A percentile compares a stretch with the other conserved stretches of the same genome.
Conservation (phyloP, 345 rosid species). For the Iberis pinnata region DNA sequence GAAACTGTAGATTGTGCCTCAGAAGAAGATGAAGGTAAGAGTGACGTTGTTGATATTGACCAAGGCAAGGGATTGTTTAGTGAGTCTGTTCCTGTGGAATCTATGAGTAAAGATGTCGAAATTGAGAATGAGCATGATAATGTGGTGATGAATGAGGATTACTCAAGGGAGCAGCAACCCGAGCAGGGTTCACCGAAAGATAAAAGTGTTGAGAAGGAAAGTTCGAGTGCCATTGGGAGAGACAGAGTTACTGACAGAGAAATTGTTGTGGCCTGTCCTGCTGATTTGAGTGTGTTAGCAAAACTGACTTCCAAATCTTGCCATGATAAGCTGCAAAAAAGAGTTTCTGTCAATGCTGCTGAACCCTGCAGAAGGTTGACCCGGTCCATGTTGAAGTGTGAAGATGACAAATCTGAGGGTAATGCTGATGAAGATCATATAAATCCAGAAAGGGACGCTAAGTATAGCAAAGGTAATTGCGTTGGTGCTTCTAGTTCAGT, state of each 20-base stretch:
- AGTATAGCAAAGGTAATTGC: slow-evolving; percentile 9
- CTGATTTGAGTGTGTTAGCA: slow-evolving; percentile 3
- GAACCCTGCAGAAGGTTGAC: slow-evolving; percentile 47
- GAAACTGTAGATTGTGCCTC: slow-evolving; percentile 21
- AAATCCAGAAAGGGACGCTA: not conserved
- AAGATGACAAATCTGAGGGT: slow-evolving; percentile 16
- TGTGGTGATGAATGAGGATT: too few relatives aligned
- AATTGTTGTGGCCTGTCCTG: slow-evolving; percentile 23
- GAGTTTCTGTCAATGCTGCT: slow-evolving; percentile 12
- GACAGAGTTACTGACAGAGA: slow-evolving; percentile 3
- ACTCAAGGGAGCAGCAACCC: not conserved
- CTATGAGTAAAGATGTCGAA: slow-evolving; percentile 23
- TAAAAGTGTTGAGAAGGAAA: too few relatives aligned
- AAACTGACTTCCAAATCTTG: slow-evolving; percentile 21
- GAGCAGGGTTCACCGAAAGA: not conserved
- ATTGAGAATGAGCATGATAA: not conserved
- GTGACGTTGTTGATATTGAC: slow-evolving; percentile 61
- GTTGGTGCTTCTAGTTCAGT: slow-evolving; percentile 20
- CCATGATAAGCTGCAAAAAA: slow-evolving; percentile 19
- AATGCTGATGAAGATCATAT: slow-evolving; percentile 19
- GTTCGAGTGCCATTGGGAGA: too few relatives aligned
- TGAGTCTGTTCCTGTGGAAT: slow-evolving; percentile 12
- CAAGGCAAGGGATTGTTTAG: slow-evolving; percentile 33
- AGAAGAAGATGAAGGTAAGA: slow-evolving; percentile 67
- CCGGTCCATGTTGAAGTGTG: slow-evolving; percentile 42